phyloP scores from a whole-genome alignment of 768 basidiomycete genomes.

The Trametes gibbosa region DNA sequence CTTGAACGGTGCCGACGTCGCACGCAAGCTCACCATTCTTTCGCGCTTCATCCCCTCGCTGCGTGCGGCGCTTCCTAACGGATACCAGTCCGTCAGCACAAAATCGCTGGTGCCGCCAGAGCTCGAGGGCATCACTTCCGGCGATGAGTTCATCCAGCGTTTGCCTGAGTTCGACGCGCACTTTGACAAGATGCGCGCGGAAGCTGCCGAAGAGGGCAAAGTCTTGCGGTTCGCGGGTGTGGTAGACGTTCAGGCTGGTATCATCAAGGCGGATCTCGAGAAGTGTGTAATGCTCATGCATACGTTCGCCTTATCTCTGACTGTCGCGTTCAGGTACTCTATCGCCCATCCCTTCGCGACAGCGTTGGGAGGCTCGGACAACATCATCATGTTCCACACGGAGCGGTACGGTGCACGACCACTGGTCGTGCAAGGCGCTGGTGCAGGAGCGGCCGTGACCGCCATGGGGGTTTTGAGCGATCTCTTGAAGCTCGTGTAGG shows the following conservation, averaged over 20 bases:
- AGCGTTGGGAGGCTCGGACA: conserved; percentile 93
- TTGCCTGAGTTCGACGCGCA: conserved; percentile 81
- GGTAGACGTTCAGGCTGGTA: conserved; percentile 70
- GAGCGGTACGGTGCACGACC: conserved; percentile 86
- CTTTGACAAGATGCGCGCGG: conserved; percentile 72
- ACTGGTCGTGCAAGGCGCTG: conserved; percentile 91
- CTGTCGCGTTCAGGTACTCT: conserved; percentile 61
- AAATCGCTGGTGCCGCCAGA: conserved; percentile 81
- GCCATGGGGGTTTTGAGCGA: conserved; percentile 98
- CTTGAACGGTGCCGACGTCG: conserved; percentile 95
- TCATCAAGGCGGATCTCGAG: conserved; percentile 85
- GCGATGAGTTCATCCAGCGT: conserved; percentile 78
- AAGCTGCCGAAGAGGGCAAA: conserved; percentile 74
- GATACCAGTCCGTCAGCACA: conserved; percentile 79
- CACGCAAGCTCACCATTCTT: conserved; percentile 94
- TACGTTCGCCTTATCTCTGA: not conserved
- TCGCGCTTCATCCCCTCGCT: conserved; percentile 68
- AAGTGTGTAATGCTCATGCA: conserved; percentile 52
- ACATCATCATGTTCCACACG: conserved; percentile 97
- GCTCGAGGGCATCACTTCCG: conserved; percentile 63
- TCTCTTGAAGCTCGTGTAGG: conserved; percentile 54
- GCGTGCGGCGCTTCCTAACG: conserved; percentile 59
- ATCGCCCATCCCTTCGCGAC: conserved; percentile 92
- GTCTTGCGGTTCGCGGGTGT: conserved; percentile 95
- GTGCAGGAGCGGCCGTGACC: conserved; percentile 97